Base-by-base conservation (phyloP, 805 yeast species). In the Candida anglica region DNA sequence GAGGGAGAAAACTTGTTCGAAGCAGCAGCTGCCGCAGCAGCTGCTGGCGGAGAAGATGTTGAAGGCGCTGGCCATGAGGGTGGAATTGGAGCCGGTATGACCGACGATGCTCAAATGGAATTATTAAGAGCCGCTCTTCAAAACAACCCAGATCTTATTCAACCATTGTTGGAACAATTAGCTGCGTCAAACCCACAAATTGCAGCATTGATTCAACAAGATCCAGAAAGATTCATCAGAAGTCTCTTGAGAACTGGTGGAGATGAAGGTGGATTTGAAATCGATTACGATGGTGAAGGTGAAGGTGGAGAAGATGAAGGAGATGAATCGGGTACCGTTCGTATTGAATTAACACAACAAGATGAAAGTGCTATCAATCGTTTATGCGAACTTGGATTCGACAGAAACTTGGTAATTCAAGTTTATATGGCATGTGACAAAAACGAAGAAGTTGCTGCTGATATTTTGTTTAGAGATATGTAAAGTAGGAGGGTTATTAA, bases 401-500 rank as follows among this genome's bases (percentile, higher is more conserved):
- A 87, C 46, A 76, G 96, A 46, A 73, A 81, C 46, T 67, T 83
- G 37, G 98, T 86, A 28, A 77, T 88, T 40, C 96, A 89, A 66
- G 95, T 94, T 19, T 93, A 86, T 66, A 81, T 93, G 73, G 98
- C 98, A 27, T 93, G 98, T 62, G 98, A 93, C 53, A 91, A 88
- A 66, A 87, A 93, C 62, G 98, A 93, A 66, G 96, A 91, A 67
- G 75, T 86, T 50, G 88, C 98, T 27, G 98, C 98, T 15, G 93
- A 93, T 65, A 77, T 87, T 53, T 70, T 93, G 48, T 85, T 93
- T 49, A 63, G 71, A 42, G 71, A 66, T 54, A 56, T 58, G 53
- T 60, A 54, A 47, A 20, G 11, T 6, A 20, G 23, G 27, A 18
- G 35, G n/a, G n/a, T n/a, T n/a, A n/a, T n/a, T 30, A 40, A n/a